Evolutionary conservation across 345 rosid species (phyloP).

Genomic region (Eucalyptus sideroxylon): DNA sequence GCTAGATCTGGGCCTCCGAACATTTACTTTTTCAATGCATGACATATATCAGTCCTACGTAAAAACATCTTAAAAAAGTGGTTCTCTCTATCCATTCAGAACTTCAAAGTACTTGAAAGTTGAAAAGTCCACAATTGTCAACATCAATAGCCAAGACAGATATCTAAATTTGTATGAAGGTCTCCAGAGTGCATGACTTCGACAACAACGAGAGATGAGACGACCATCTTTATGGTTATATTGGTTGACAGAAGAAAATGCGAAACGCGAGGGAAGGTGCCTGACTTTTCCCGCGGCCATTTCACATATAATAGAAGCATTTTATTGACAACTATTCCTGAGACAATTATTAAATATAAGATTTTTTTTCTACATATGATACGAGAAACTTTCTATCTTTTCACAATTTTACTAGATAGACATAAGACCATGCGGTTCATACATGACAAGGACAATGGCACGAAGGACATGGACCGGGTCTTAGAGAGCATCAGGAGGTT

Average conservation of each 20-base stretch:
- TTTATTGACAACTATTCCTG: neutral
- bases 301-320: neutral
- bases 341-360: too few species aligned
- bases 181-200: neutral
- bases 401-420: neutral
- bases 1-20: neutral
- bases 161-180: accelerated
- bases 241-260: neutral
- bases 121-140: neutral
- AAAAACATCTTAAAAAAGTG: neutral
- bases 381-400: too few species aligned
- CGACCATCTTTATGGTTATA: neutral
- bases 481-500: neutral
- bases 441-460: neutral
- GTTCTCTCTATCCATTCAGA: neutral
- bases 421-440: neutral
- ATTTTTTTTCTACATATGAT: too few species aligned
- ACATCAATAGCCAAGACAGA: neutral
- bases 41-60: neutral
- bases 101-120: neutral
- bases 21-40: neutral
- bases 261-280: neutral
- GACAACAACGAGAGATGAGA: neutral
- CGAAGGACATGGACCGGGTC: neutral
- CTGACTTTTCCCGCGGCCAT: neutral